Conservation (phyloP, 331 rosid genomes). For the Malus hybrid region DNA sequence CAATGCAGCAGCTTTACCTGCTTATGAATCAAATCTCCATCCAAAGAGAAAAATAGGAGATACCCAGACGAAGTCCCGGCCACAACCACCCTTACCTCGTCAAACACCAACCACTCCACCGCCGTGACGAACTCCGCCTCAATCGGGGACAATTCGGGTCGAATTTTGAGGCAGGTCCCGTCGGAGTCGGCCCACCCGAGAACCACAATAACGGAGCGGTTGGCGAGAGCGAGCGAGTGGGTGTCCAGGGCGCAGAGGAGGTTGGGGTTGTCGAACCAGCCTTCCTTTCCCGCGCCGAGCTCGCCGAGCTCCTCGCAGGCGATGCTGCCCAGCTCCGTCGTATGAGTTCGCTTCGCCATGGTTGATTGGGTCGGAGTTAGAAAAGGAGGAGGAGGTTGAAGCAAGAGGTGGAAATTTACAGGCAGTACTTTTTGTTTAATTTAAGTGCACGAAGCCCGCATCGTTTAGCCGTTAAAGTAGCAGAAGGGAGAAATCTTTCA, state of each 20-base stretch:
- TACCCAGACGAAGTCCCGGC: slow-evolving; percentile 78
- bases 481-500: too few relatives aligned
- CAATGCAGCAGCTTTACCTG: slow-evolving; percentile 45
- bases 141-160: slow-evolving; percentile 72
- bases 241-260: slow-evolving; percentile 79
- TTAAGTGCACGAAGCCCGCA: not conserved
- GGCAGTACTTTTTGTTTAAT: not conserved
- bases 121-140: slow-evolving; percentile 66
- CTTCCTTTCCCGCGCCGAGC: slow-evolving; percentile 80
- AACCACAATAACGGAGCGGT: slow-evolving; percentile 53
- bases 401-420: not conserved
- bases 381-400: not conserved
- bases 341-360: slow-evolving; percentile 48
- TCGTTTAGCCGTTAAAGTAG: not conserved
- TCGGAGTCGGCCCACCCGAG: slow-evolving; percentile 61
- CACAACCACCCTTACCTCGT: slow-evolving; percentile 64
- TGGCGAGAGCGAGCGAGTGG: slow-evolving; percentile 67
- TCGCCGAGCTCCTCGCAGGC: slow-evolving; percentile 74
- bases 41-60: slow-evolving; percentile 61
- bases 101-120: slow-evolving; percentile 74
- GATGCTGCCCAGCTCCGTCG: slow-evolving; percentile 72
- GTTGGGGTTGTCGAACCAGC: slow-evolving; percentile 72
- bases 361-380: not conserved
- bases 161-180: slow-evolving; percentile 38
- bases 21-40: slow-evolving; percentile 61